Evolutionary conservation across 176 grass and related monocot species (phyloP), one percentile per base, ranked within the genome.

Genomic region (Aegilops longissima): DNA sequence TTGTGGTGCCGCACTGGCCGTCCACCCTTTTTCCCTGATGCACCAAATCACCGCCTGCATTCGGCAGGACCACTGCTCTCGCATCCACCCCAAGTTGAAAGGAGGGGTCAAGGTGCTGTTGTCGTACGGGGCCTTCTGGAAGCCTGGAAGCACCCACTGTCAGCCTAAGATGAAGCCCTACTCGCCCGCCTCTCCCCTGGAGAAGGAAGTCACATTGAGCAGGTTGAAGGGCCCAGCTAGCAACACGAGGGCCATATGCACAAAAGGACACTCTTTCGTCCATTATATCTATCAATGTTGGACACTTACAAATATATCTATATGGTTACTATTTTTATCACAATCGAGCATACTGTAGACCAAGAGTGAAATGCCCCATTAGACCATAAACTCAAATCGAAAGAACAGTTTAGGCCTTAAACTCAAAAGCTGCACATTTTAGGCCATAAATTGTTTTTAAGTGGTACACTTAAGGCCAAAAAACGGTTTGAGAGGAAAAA

Each of bases 251-350:
- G 70, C 16, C 39, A 47, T 73, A 40, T 6, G 39, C 71, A 74
- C 44, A 25, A 74, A 14, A 47, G 24, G 71, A 16, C 44, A 74
- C 42, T 49, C 29, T 20, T 4, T 5, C 12, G 38, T 68, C 21
- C 66, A 14, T 38, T 56, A 54, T 68, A 56, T 68, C 27, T 24
- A 25, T 52, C 18, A 52, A 2, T 59, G 7, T 69, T 44, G 64
- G 35, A n/a, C 78, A 79, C 17, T 73, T 52, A 52, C 74, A 79
- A 83, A 66, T 59, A 76, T 79, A 38, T 90, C 40, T 69, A 61
- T 44, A n/a, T 9, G 29, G 63, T 65, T 72, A 54, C 36, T 59
- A 27, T 51, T 52, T 13, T 9, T 29, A 25, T 29, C 42, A 72
- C 9, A 86, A 83, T 51, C 77, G 11, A 40, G 40, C 78, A 9